Percentiles rank a stretch among this genome's conserved stretches.
phyloP scores from a whole-genome alignment of 2,329 filamentous ascomycete species.

The Ophiocordyceps camponoti-saundersi region DNA sequence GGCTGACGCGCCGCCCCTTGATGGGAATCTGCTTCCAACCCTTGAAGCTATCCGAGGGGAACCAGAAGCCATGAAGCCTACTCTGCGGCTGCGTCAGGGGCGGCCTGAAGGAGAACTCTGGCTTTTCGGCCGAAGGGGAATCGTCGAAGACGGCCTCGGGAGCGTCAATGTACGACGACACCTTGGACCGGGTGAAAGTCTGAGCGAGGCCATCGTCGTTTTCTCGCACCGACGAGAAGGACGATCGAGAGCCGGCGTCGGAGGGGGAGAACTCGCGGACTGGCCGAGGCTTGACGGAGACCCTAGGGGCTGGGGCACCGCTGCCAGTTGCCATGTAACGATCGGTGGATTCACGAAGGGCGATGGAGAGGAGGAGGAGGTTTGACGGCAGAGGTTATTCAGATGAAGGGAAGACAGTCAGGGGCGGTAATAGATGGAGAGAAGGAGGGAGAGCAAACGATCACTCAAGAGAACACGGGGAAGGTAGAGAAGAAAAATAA shows the following conservation, averaged over 20 bases:
- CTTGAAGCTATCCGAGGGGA: slow-evolving; percentile 38
- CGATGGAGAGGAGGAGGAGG: neutral
- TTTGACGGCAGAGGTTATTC: neutral
- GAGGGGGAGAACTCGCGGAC: slow-evolving; percentile 18
- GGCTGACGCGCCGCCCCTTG: slow-evolving; percentile 39
- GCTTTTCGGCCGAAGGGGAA: slow-evolving; percentile 23
- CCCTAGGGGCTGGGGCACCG: slow-evolving; percentile 10
- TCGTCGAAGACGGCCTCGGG: slow-evolving; percentile 35
- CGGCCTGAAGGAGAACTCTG: slow-evolving; percentile 28
- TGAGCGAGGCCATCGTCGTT: slow-evolving; percentile 41
- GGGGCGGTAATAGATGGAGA: too few relatives aligned
- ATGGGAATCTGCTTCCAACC: slow-evolving; percentile 48
- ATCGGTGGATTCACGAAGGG: too few relatives aligned
- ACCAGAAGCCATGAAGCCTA: slow-evolving; percentile 40
- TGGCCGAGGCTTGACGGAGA: slow-evolving; percentile 19
- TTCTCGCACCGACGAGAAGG: slow-evolving; percentile 46
- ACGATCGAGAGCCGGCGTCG: slow-evolving; percentile 29
- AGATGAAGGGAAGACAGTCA: too few relatives aligned
- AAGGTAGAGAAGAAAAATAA: neutral
- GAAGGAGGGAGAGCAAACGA: neutral
- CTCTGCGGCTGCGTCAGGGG: slow-evolving; percentile 38
- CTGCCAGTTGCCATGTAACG: slow-evolving; percentile 11
- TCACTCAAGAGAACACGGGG: too few relatives aligned
- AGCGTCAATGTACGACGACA: slow-evolving; percentile 37
- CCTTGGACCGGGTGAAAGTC: slow-evolving; percentile 45